Evolutionary conservation across 805 yeast species (phyloP).

Genomic region (Candida methanosorbosa): DNA sequence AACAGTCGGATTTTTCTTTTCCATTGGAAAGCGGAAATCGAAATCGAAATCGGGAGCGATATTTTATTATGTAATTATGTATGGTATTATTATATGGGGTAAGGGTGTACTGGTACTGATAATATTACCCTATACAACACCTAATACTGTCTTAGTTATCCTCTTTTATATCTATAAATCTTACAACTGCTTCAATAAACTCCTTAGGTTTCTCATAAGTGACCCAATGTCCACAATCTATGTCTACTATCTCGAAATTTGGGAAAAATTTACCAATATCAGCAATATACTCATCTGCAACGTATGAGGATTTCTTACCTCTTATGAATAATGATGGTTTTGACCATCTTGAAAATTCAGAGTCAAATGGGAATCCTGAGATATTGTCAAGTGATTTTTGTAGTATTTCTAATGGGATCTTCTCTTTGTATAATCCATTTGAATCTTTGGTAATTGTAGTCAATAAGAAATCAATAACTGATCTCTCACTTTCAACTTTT

Average conservation of each 20-base stretch:
- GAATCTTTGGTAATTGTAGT: slow-evolving; percentile 50
- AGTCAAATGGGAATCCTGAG: slow-evolving; percentile 70
- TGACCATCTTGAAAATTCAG: slow-evolving; percentile 42
- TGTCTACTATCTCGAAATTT: slow-evolving; percentile 57
- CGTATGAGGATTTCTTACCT: slow-evolving; percentile 67
- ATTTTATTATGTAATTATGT: background rate
- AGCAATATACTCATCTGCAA: slow-evolving; percentile 74
- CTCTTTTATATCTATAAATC: slow-evolving; percentile 43
- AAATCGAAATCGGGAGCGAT: too few species aligned
- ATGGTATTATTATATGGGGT: too few species aligned
- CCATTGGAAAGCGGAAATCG: too few species aligned
- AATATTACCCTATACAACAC: too few species aligned
- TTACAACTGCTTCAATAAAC: slow-evolving; percentile 52
- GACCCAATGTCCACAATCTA: slow-evolving; percentile 90
- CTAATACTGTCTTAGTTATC: slow-evolving; percentile 8
- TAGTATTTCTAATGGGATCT: slow-evolving; percentile 67
- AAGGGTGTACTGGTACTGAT: too few species aligned
- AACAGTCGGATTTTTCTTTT: too few species aligned
- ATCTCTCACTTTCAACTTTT: slow-evolving; percentile 49
- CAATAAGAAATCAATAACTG: slow-evolving; percentile 69
- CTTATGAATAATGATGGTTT: slow-evolving; percentile 75
- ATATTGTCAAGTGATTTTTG: slow-evolving; percentile 57
- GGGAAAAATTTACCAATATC: slow-evolving; percentile 76
- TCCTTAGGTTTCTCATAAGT: slow-evolving; percentile 80
- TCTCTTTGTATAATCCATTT: slow-evolving; percentile 31